Evolutionary conservation across 2,329 filamentous ascomycete genomes (phyloP), one percentile per base, ranked within the genome.

Genomic region (Polytolypa hystricis): DNA sequence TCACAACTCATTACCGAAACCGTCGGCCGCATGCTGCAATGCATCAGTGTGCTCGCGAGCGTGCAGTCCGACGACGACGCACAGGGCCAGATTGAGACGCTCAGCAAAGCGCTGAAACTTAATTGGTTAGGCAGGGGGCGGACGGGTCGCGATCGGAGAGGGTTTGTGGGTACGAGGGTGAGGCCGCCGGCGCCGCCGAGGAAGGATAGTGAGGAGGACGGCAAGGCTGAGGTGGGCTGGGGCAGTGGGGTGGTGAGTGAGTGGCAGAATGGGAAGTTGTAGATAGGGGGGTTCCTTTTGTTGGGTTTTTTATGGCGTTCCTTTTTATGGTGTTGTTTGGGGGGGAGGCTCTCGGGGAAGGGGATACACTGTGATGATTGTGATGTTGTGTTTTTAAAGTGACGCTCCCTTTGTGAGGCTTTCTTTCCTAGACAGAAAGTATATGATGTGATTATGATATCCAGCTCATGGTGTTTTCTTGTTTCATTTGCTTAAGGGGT

Each of bases 71-170:
- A 73, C 7, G 84, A 93, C 45, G 77, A 81, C 25, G 71, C 75
- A 1, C 84, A 89, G 54, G 73, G 71, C 39, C 84, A 81, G 60
- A 81, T 96, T 51, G 81, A 89, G 43, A 75, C 87, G 51, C 65
- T 98, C 43, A 85, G 81, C 39, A 81, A 84, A 53, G 78, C 91
- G 49, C 66, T 98, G 42, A 98, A 96, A 62, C 77, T 95, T 51
- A 98, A 98, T 58, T 98, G 91, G 91, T 71, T 98, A 1, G 89
- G 89, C 0, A 70, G 91, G 31, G 89, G 89, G 0, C 67, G 91
- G 23, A 96, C 86, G 3, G 91, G 91, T 0, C 70, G 91, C 44
- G 93, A 96, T 58, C 67, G 91, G 36, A 75, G 85, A 45, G 91
- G 91, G 0, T 89, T 95, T 54, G 87, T 96, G 1, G 87, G 86